Evolutionary conservation across 129 eudicot genomes (phyloP).

Genomic region (Centrapalus pauciflorus): DNA sequence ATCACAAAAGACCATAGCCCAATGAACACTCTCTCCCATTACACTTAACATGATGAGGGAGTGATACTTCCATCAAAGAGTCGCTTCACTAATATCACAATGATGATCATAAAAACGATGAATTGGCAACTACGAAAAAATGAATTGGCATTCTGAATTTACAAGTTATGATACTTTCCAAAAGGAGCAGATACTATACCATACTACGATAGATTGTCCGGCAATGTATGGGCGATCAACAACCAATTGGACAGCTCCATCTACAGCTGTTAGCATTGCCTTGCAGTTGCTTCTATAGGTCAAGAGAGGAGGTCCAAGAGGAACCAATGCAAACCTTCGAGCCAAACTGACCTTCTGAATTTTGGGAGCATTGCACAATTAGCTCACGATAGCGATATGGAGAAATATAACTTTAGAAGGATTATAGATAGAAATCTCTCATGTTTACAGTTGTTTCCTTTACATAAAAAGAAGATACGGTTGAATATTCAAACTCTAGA

Average conservation of each 20-base stretch:
- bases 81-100: too few species aligned
- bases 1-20: not conserved
- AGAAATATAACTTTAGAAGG: not conserved
- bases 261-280: slow-evolving; percentile 93
- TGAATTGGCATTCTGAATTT: not conserved
- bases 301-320: slow-evolving; percentile 94
- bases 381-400: not conserved
- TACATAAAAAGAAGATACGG: not conserved
- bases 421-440: not conserved
- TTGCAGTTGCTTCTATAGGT: slow-evolving; percentile 87
- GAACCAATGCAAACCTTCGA: slow-evolving; percentile 98
- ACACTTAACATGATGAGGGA: too few species aligned
- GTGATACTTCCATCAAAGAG: not conserved
- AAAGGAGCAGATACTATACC: slow-evolving; percentile 47
- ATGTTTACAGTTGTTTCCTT: not conserved
- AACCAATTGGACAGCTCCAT: slow-evolving; percentile 85
- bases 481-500: not conserved
- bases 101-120: not conserved
- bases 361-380: slow-evolving; percentile 15
- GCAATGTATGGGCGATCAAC: slow-evolving; percentile 88
- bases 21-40: too few species aligned
- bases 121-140: not conserved
- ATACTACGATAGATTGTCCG: slow-evolving; percentile 85
- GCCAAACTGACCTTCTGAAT: slow-evolving; percentile 92
- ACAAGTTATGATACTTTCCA: not conserved